A percentile compares a stretch with the other conserved stretches of the same genome.
Conservation (phyloP, 2,329 filamentous ascomycete species). For the Lasiodiplodia sp. region DNA sequence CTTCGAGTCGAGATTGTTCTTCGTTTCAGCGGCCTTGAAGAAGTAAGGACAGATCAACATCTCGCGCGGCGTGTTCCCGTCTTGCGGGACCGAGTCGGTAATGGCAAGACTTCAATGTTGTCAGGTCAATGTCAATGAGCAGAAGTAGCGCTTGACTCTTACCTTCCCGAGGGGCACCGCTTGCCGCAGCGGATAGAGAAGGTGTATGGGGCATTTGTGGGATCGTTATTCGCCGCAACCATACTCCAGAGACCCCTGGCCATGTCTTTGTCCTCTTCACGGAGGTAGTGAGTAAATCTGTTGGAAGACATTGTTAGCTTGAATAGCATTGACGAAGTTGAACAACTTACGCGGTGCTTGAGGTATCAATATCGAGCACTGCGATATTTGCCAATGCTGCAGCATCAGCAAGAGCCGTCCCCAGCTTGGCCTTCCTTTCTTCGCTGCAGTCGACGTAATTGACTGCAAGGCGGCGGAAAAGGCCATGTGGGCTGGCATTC, state of each 20-base stretch:
- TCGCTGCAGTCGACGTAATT: neutral
- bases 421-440: neutral
- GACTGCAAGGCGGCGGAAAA: neutral
- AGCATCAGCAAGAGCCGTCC: neutral
- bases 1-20: neutral
- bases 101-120: neutral
- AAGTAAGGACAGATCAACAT: neutral
- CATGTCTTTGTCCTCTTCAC: neutral
- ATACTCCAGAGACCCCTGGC: neutral
- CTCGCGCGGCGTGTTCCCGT: neutral
- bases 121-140: too few species aligned
- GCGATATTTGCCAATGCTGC: neutral
- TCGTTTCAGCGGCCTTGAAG: neutral
- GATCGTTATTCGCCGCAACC: neutral
- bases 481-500: neutral
- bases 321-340: too few species aligned
- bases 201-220: neutral
- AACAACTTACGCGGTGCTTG: neutral
- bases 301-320: neutral
- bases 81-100: neutral
- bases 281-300: neutral
- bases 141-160: neutral
- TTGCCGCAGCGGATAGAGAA: neutral
- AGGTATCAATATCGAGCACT: neutral
- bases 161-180: too few species aligned